Evolutionary conservation across 2,329 filamentous ascomycete genomes (phyloP).

Genomic region (Penicillium glabrum): DNA sequence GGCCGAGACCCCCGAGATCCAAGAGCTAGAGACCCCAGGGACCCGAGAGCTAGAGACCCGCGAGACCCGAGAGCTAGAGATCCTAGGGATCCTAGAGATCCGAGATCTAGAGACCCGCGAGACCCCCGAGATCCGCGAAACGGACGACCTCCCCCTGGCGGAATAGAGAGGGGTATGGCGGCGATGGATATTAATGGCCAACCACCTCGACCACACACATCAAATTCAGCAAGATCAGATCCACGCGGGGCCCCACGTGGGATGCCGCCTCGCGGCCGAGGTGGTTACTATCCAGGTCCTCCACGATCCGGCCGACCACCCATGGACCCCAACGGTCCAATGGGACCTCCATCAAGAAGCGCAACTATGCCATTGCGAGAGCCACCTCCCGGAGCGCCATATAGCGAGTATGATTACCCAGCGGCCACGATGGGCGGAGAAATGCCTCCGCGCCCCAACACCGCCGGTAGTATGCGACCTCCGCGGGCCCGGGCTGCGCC

Average conservation of each 20-base stretch:
- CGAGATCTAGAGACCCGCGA: background rate
- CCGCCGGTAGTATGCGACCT: constrained; percentile 25
- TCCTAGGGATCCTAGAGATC: background rate
- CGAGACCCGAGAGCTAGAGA: constrained; percentile 29
- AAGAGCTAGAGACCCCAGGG: background rate
- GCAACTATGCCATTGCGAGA: constrained; percentile 37
- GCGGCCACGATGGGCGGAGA: constrained; percentile 10
- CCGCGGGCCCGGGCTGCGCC: constrained; percentile 24
- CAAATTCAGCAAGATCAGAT: constrained; percentile 34
- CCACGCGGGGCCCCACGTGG: constrained; percentile 28
- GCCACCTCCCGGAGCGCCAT: constrained; percentile 31
- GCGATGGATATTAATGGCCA: constrained; percentile 39
- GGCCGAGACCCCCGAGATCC: constrained; percentile 12
- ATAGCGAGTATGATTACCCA: constrained; percentile 30
- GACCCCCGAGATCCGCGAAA: constrained; percentile 30
- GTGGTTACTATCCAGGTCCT: constrained; percentile 24
- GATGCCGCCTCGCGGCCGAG: constrained; percentile 24
- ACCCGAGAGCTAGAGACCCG: constrained; percentile 11
- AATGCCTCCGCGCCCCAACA: constrained; percentile 26
- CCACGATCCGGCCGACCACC: constrained; percentile 23
- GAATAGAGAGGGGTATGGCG: constrained; percentile 40
- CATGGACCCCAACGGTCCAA: constrained; percentile 16
- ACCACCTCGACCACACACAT: constrained; percentile 39
- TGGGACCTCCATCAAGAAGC: constrained; percentile 35
- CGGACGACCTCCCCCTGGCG: constrained; percentile 32